Percentiles rank a stretch among this genome's conserved stretches.
These are phyloP conservation scores for Alnus glutinosa DNA, from an alignment of 306 rosid genomes.

Conservation along the genomic window DNA sequence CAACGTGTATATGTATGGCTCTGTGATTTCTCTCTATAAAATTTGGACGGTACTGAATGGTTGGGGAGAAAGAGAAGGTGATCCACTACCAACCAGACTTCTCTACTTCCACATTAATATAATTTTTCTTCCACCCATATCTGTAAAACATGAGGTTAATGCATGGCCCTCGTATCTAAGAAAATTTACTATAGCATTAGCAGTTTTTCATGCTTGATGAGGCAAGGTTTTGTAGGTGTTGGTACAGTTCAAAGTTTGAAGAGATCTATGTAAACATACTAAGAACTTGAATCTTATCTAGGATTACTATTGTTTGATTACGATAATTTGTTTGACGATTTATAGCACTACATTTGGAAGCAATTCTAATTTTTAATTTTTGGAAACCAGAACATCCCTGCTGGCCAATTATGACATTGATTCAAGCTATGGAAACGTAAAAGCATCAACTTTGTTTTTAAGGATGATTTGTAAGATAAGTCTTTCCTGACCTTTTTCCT, in stretches of 20 bases:
- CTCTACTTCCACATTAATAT: neutral
- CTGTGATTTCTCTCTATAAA: neutral
- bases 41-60: conserved; percentile 12
- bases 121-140: neutral
- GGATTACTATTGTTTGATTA: neutral
- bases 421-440: too few species aligned
- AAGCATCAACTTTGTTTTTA: too few species aligned
- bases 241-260: neutral
- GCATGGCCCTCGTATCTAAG: neutral
- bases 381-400: too few species aligned
- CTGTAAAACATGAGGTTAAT: neutral
- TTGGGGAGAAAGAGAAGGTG: neutral
- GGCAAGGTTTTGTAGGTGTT: neutral
- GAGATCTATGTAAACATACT: neutral
- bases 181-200: neutral
- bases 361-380: too few species aligned
- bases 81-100: neutral
- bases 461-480: neutral
- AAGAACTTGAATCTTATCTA: neutral
- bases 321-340: neutral
- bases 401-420: too few species aligned
- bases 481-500: neutral
- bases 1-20: neutral
- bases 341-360: neutral
- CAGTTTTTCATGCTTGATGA: neutral